phyloP scores from a whole-genome alignment of 1,284 basidiomycete genomes.

The Ceratobasidium sp. region DNA sequence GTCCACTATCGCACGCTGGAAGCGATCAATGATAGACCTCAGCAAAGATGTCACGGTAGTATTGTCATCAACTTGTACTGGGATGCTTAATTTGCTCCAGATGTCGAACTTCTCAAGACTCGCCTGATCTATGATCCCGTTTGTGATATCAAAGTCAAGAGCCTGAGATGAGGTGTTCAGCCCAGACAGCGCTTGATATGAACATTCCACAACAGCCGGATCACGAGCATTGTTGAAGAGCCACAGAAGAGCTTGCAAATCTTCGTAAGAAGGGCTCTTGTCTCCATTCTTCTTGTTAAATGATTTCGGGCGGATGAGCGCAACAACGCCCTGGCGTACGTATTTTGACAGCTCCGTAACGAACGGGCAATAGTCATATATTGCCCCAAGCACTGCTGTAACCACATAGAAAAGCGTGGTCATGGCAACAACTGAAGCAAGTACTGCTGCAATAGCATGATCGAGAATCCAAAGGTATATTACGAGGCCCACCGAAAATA shows the following conservation, averaged over 20 bases:
- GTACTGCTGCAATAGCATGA: not conserved
- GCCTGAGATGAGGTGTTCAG: no score
- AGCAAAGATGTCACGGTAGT: no score
- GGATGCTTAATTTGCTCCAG: no score
- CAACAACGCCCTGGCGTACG: not conserved
- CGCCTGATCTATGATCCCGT: no score
- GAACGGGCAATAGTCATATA: not conserved
- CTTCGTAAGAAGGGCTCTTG: not conserved
- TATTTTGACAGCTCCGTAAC: not conserved
- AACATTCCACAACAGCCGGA: no score
- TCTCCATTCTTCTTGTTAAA: not conserved
- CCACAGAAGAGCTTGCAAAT: not conserved
- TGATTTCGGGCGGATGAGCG: not conserved
- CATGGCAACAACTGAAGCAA: not conserved
- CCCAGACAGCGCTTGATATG: no score
- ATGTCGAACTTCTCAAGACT: no score
- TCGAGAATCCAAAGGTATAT: slow-evolving; percentile 10
- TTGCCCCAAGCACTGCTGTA: not conserved
- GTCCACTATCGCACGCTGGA: no score
- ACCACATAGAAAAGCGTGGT: not conserved
- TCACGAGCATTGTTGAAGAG: not conserved
- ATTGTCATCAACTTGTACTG: no score
- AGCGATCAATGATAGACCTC: no score
- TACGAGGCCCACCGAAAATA: slow-evolving; percentile 5
- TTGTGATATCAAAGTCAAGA: no score